These are phyloP conservation scores for Apiospora aurea DNA, from an alignment of 2,329 filamentous ascomycete genomes.

Conservation along the genomic window DNA sequence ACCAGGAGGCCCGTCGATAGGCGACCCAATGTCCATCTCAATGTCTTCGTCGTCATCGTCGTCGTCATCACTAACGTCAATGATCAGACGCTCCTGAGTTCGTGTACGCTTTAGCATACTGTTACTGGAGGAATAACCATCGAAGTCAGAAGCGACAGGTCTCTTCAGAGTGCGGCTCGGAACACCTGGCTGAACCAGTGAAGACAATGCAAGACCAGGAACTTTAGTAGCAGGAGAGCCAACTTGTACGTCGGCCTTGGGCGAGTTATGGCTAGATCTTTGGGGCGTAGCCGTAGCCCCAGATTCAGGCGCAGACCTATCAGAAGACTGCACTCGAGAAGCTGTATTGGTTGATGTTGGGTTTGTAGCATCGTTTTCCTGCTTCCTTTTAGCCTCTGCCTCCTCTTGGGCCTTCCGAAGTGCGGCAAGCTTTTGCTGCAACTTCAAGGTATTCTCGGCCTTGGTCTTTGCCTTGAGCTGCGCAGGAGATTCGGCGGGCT, in stretches of 20 bases:
- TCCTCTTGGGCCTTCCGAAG: conserved; percentile 60
- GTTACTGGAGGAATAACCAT: conserved; percentile 55
- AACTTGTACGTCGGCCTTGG: conserved; percentile 26
- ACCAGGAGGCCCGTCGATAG: conserved; percentile 48
- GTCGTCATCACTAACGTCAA: conserved; percentile 84
- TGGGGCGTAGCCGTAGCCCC: not conserved
- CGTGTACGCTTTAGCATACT: conserved; percentile 63
- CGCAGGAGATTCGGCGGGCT: conserved; percentile 23
- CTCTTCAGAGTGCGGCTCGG: conserved; percentile 56
- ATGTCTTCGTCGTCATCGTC: conserved; percentile 78
- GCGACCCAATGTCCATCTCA: conserved; percentile 72
- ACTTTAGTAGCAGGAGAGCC: conserved; percentile 35
- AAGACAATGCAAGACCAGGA: conserved; percentile 36
- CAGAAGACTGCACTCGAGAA: conserved; percentile 2
- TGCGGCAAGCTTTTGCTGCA: conserved; percentile 81
- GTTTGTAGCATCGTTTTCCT: conserved; percentile 28
- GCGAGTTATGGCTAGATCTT: conserved; percentile 1
- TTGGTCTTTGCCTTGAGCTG: conserved; percentile 58
- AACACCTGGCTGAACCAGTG: conserved; percentile 31
- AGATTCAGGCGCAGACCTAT: not conserved
- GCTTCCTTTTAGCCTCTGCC: conserved; percentile 37
- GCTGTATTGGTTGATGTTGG: conserved; percentile 21
- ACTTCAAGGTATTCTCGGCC: conserved; percentile 71
- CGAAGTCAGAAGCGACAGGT: conserved; percentile 74
- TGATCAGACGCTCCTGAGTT: conserved; percentile 67